These are phyloP conservation scores for Plasmodium fragile DNA, from an alignment of 169 alveolate genomes.

Conservation along the genomic window DNA sequence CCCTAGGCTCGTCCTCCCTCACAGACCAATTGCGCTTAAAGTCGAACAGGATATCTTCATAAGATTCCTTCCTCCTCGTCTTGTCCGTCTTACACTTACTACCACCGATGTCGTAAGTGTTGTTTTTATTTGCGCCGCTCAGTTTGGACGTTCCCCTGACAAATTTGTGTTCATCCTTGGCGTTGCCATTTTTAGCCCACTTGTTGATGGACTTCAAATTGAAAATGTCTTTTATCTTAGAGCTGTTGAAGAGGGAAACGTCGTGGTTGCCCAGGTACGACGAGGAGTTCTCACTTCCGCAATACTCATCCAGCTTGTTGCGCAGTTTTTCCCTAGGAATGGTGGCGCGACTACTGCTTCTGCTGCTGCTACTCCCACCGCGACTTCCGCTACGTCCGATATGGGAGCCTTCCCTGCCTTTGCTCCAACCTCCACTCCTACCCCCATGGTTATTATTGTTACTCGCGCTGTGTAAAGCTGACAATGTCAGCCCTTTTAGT, in stretches of 20 bases:
- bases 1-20: neutral
- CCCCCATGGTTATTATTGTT: neutral
- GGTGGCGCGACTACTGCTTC: neutral
- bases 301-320: neutral
- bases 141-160: neutral
- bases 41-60: conserved; percentile 33
- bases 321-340: neutral
- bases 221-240: conserved; percentile 50
- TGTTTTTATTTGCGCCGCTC: conserved; percentile 12
- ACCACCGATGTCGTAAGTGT: neutral
- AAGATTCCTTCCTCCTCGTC: conserved; percentile 10
- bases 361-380: neutral
- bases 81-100: neutral
- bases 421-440: neutral
- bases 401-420: neutral
- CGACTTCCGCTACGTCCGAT: neutral
- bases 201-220: conserved; percentile 21
- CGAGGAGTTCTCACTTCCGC: conserved; percentile 33
- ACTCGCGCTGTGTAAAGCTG: conserved; percentile 8
- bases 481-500: conserved; percentile 2
- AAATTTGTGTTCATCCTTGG: neutral
- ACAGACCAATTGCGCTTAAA: neutral
- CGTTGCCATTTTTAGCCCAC: neutral
- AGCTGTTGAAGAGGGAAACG: conserved; percentile 41
- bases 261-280: conserved; percentile 61